Evolutionary conservation across 169 alveolate species (phyloP).

Genomic region (Eimeria necatrix): DNA sequence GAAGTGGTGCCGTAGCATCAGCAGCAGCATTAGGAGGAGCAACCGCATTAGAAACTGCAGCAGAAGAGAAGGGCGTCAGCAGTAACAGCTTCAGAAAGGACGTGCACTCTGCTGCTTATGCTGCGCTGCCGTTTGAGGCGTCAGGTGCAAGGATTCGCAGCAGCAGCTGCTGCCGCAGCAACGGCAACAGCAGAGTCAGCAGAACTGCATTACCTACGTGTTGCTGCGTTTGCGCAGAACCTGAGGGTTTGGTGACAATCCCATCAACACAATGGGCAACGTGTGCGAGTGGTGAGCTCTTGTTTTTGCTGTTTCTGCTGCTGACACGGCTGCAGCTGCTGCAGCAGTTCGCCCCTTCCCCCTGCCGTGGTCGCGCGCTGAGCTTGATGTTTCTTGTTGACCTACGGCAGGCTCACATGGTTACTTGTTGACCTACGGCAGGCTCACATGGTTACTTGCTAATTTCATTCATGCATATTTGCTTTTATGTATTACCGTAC

Average conservation of each 20-base stretch:
- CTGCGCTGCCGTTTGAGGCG: too few relatives aligned
- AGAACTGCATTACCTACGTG: not conserved
- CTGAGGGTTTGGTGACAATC: not conserved
- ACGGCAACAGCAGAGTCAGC: not conserved
- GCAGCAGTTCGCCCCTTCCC: not conserved
- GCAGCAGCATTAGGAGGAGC: constrained; percentile 9
- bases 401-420: not conserved
- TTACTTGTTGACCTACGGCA: not conserved
- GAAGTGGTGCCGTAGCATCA: not conserved
- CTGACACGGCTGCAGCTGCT: not conserved
- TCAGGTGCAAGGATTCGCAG: not conserved
- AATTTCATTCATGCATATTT: not conserved
- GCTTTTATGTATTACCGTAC: too few relatives aligned
- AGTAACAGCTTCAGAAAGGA: not conserved
- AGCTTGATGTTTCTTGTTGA: not conserved
- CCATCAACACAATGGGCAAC: constrained; percentile 20
- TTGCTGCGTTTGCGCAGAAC: constrained; percentile 2
- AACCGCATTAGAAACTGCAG: not conserved
- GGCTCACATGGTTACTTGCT: not conserved
- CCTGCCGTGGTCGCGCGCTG: not conserved
- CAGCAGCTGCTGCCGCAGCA: not conserved
- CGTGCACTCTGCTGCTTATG: too few relatives aligned
- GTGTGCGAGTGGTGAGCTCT: not conserved
- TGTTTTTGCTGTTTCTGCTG: not conserved
- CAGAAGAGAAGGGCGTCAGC: not conserved